Evolutionary conservation across 1,139 yeast genomes (phyloP).

Genomic region (Kodamaea sp.): DNA sequence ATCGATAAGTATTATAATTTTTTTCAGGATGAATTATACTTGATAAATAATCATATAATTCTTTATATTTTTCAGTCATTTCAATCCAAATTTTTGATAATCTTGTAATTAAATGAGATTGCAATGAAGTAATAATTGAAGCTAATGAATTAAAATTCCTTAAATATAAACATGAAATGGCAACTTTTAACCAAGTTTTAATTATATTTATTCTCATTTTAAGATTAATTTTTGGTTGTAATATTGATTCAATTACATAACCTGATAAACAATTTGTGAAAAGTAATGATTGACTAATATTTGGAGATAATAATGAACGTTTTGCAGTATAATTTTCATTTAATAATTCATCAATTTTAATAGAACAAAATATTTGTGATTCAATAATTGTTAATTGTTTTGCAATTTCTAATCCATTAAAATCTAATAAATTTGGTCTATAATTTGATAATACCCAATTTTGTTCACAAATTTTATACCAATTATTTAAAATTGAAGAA

Average conservation of each 20-base stretch:
- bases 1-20: constrained; percentile 74
- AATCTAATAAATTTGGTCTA: constrained; percentile 56
- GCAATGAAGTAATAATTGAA: constrained; percentile 82
- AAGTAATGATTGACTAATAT: constrained; percentile 62
- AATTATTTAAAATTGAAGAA: constrained; percentile 28
- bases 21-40: constrained; percentile 79
- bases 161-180: constrained; percentile 74
- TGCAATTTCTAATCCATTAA: constrained; percentile 79
- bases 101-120: constrained; percentile 75
- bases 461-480: constrained; percentile 42
- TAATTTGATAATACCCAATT: constrained; percentile 46
- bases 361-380: constrained; percentile 61
- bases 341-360: constrained; percentile 69
- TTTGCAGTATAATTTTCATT: constrained; percentile 70
- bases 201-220: constrained; percentile 57
- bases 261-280: constrained; percentile 80
- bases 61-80: constrained; percentile 61
- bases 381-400: constrained; percentile 82
- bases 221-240: constrained; percentile 49
- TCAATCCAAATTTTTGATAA: constrained; percentile 63
- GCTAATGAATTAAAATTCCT: constrained; percentile 84
- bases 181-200: constrained; percentile 81
- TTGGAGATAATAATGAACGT: constrained; percentile 67
- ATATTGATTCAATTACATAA: constrained; percentile 76
- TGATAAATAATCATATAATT: constrained; percentile 61